phyloP scores from a whole-genome alignment of 768 basidiomycete genomes.

The Suillus brevipes region DNA sequence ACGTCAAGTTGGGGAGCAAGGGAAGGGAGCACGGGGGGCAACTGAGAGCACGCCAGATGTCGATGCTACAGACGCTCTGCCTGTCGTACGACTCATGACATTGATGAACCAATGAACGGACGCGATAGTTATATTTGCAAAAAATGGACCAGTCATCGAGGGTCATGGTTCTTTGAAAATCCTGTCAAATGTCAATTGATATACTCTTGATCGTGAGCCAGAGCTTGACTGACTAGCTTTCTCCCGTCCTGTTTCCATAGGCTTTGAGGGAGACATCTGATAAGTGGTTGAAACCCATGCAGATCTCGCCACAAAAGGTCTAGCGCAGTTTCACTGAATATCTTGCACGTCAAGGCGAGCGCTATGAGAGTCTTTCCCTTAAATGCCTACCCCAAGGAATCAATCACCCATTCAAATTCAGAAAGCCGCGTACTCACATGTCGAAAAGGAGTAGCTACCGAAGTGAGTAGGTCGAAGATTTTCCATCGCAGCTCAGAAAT shows the following conservation, averaged over 20 bases:
- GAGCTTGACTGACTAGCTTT: background rate
- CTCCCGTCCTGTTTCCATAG: background rate
- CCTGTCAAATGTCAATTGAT: background rate
- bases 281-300: background rate
- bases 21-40: background rate
- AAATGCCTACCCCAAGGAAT: no score
- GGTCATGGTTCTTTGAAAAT: background rate
- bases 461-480: background rate
- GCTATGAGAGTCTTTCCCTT: background rate
- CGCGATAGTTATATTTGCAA: background rate
- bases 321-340: background rate
- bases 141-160: background rate
- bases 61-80: background rate
- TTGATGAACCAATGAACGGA: conserved; percentile 12
- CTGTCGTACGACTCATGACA: background rate
- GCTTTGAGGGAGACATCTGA: background rate
- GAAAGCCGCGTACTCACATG: no score
- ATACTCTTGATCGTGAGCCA: background rate
- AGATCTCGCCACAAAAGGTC: conserved; percentile 3
- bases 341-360: conserved; percentile 3
- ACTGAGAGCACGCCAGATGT: background rate
- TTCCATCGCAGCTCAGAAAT: background rate
- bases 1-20: background rate
- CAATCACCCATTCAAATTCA: no score
- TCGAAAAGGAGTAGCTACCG: no score